Base-by-base conservation (phyloP, 108 stramenopile species). In the Pseudonitzschia pungens region DNA sequence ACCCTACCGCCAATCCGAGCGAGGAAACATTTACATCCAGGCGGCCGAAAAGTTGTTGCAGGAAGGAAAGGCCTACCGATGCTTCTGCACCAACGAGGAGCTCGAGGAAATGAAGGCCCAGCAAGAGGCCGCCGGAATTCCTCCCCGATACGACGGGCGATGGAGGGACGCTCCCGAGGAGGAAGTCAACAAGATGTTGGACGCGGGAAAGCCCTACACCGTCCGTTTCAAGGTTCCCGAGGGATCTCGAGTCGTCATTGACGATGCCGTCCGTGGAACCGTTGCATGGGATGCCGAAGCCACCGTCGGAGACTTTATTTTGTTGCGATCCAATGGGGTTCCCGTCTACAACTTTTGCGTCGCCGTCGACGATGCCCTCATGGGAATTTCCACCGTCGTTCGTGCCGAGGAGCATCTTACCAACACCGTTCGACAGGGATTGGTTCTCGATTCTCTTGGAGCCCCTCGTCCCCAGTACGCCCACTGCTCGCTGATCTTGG, bases 271-370 rank as follows among this genome's bases (percentile, higher is more conserved):
- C 45, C 94, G 98, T 10, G 97, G 98, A 8, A 91, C 86, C 11
- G 95, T 98, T 0, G 71, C 89, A 6, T 98, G 98, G 98, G 98
- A 98, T 84, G 98, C 97, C 65, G 92, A 97, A 42, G 83, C 96
- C 0, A 96, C 97, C 8, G 94, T 98, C 33, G 98, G 98, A 1
- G 98, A 98, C 75, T 98, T 98, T 77, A 97, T 98, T 71, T 72
- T 98, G 36, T 72, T 98, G 55, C 92, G 98, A 44, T 94, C 93
- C 12, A 86, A 79, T 22, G 96, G 97, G 43, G 89, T 98, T 21
- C 98, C 98, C 0, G 97, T 98, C 0, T 98, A 98, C 86, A 98
- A 98, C 87, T 98, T 98, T 86, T 98, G 98, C 76, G 98, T 98
- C 4, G 96, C 98, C 18, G 96, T 98, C 18, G 98, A 98, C 74